These are phyloP conservation scores for Bolboschoenus planiculmis DNA, from an alignment of 176 grass and related monocot species.

Conservation along the genomic window DNA sequence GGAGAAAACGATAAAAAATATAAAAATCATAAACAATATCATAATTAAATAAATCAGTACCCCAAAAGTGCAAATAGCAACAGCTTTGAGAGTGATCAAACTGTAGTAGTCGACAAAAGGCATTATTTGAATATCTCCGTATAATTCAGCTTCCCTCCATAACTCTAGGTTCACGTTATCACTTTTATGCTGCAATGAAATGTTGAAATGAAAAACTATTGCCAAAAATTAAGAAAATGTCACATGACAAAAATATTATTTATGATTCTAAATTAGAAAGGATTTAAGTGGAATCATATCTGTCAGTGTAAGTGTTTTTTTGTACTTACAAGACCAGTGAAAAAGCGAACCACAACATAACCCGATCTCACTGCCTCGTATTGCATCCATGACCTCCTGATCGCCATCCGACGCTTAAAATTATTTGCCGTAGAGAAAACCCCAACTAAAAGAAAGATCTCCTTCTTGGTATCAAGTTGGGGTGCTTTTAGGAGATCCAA, in stretches of 20 bases:
- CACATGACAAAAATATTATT: conserved; percentile 3
- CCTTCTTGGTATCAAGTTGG: conserved; percentile 37
- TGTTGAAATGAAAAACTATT: neutral
- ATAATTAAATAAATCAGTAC: conserved; percentile 36
- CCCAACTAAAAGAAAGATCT: conserved; percentile 52
- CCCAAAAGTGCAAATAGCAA: conserved; percentile 70
- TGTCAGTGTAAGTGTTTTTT: neutral
- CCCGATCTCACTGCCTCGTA: conserved; percentile 78
- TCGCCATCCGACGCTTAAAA: conserved; percentile 78
- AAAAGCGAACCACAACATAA: conserved; percentile 65
- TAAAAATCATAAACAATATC: neutral
- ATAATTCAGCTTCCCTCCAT: conserved; percentile 73
- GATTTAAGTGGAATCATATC: neutral
- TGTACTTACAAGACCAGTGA: conserved; percentile 83
- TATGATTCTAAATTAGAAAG: neutral
- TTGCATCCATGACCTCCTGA: conserved; percentile 88
- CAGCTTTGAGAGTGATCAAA: conserved; percentile 74
- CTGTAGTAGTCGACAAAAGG: conserved; percentile 95
- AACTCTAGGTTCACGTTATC: conserved; percentile 75
- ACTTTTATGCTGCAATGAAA: conserved; percentile 58
- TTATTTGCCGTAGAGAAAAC: conserved; percentile 90
- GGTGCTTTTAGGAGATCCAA: conserved; percentile 54
- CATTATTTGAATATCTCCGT: conserved; percentile 87
- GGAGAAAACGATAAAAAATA: neutral
- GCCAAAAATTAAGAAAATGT: conserved; percentile 12